Conservation (phyloP, 768 basidiomycete species). For the Exsudoporus frostii region DNA sequence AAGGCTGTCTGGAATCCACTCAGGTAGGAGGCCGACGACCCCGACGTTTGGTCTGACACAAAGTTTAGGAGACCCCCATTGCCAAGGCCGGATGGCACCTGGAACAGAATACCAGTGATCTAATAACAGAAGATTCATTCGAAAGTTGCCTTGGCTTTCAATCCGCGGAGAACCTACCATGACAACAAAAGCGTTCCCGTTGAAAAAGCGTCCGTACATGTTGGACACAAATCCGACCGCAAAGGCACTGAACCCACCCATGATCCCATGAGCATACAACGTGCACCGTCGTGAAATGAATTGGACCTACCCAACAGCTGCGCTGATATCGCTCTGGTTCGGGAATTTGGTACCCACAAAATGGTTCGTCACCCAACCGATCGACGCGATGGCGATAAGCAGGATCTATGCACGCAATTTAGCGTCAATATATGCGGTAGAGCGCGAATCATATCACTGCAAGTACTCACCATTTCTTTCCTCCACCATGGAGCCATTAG, state of each 20-base stretch:
- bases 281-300: neutral
- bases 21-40: constrained; percentile 53
- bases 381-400: constrained; percentile 57
- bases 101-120: constrained; percentile 81
- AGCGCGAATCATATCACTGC: neutral
- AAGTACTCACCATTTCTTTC: constrained; percentile 50
- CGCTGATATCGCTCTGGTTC: constrained; percentile 71
- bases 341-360: constrained; percentile 55
- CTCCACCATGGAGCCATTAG: constrained; percentile 58
- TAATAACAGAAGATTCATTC: constrained; percentile 2
- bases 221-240: constrained; percentile 79
- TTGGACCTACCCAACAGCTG: constrained; percentile 59
- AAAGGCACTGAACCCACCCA: constrained; percentile 50
- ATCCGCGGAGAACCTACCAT: constrained; percentile 48
- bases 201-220: constrained; percentile 69
- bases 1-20: constrained; percentile 74
- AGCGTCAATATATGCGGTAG: neutral
- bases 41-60: constrained; percentile 52
- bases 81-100: constrained; percentile 78
- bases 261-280: neutral
- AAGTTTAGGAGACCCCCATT: constrained; percentile 78
- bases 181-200: constrained; percentile 75
- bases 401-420: constrained; percentile 33
- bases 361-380: constrained; percentile 80
- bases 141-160: neutral